phyloP scores from a whole-genome alignment of 768 basidiomycete species.

The Tulasnella sp. region DNA sequence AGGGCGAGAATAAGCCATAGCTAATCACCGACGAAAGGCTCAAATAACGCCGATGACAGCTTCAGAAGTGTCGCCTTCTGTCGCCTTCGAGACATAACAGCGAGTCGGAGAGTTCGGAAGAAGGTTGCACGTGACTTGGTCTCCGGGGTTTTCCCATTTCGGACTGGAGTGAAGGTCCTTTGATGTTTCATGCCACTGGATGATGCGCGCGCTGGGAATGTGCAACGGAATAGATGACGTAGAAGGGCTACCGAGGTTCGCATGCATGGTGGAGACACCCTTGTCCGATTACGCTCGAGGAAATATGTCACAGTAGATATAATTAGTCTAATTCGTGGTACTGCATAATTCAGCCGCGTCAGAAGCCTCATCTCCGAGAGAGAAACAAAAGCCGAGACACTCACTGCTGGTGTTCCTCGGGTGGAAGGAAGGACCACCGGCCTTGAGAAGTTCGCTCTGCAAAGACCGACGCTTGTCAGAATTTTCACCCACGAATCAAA shows the following conservation, averaged over 20 bases:
- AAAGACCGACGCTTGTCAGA: not conserved
- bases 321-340: slow-evolving; percentile 6
- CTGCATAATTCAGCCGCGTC: not conserved
- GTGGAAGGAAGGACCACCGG: slow-evolving; percentile 49
- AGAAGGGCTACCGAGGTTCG: not conserved
- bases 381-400: not conserved
- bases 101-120: not conserved
- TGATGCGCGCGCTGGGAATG: not conserved
- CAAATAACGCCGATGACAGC: not conserved
- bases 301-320: slow-evolving; percentile 1
- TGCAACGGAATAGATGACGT: not conserved
- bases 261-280: not conserved
- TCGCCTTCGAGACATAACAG: not conserved
- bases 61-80: not conserved
- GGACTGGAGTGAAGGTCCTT: not conserved
- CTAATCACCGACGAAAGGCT: not conserved
- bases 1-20: not conserved
- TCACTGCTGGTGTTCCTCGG: slow-evolving; percentile 9
- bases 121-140: not conserved
- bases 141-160: not conserved
- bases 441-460: slow-evolving; percentile 52
- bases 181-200: not conserved
- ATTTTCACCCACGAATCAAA: not conserved
- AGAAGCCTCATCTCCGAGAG: not conserved
- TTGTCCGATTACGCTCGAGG: not conserved